Percentiles rank a stretch among this genome's conserved stretches.
Evolutionary conservation across 2,329 filamentous ascomycete species (phyloP).

Genomic region (Bipolaris victoriae): DNA sequence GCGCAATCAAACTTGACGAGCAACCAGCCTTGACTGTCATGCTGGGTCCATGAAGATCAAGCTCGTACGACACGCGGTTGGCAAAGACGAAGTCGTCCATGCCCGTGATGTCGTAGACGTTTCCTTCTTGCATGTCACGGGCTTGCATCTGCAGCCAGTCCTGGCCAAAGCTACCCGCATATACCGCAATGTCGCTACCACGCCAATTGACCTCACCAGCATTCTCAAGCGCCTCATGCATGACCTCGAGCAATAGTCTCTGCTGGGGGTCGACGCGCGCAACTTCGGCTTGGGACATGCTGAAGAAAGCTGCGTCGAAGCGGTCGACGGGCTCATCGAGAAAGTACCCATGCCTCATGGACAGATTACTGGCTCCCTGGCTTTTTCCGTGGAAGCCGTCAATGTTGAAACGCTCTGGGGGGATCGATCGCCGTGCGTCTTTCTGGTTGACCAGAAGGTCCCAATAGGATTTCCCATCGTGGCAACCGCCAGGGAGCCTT

Average conservation of each 20-base stretch:
- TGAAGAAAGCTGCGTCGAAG: constrained; percentile 29
- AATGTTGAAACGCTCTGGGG: background rate
- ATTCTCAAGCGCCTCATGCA: constrained; percentile 47
- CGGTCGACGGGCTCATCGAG: background rate
- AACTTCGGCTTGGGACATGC: constrained; percentile 19
- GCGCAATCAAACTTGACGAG: constrained; percentile 21
- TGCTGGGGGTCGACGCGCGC: constrained; percentile 34
- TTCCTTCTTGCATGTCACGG: background rate
- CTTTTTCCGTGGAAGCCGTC: background rate
- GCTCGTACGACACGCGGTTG: constrained; percentile 34
- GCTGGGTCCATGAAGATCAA: constrained; percentile 28
- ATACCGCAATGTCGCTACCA: constrained; percentile 36
- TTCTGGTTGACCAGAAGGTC: background rate
- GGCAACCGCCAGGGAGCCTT: background rate
- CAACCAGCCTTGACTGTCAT: constrained; percentile 28
- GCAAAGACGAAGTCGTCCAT: background rate
- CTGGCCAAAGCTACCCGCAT: constrained; percentile 25
- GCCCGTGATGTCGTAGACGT: background rate
- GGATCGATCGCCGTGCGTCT: background rate
- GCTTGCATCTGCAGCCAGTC: constrained; percentile 15
- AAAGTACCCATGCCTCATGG: background rate
- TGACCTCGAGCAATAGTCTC: constrained; percentile 32
- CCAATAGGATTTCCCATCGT: background rate
- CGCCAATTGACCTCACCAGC: constrained; percentile 23
- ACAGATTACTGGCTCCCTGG: background rate